Conservation (phyloP, 352 stramenopile species). For the Ophiocytium majus region DNA sequence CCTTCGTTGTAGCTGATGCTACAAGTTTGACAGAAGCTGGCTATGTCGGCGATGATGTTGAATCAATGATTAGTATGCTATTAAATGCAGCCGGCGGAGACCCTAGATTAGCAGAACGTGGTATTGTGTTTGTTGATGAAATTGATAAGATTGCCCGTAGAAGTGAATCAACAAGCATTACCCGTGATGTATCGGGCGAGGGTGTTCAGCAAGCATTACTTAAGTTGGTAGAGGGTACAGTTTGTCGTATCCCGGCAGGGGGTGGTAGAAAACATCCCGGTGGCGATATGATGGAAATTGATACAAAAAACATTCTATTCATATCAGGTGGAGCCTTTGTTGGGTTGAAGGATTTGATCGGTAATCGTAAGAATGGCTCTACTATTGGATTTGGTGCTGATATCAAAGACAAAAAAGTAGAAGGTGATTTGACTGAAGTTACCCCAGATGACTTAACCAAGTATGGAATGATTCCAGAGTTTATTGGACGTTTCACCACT, state of each 20-base stretch:
- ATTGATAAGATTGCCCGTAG: constrained; percentile 82
- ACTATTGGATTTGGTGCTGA: too few species aligned
- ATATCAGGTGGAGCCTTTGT: constrained; percentile 94
- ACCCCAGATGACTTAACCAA: too few species aligned
- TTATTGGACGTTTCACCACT: too few species aligned
- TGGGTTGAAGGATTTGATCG: too few species aligned
- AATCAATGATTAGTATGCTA: constrained; percentile 93
- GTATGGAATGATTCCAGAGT: too few species aligned
- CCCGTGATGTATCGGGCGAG: constrained; percentile 93
- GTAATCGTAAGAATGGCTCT: too few species aligned
- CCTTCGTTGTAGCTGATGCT: constrained; percentile 92
- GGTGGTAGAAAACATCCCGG: constrained; percentile 89
- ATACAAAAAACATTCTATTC: constrained; percentile 97
- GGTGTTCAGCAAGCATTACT: constrained; percentile 95
- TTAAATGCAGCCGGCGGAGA: constrained; percentile 92
- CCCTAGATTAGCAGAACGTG: constrained; percentile 85
- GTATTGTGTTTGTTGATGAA: constrained; percentile 97
- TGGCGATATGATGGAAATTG: constrained; percentile 92
- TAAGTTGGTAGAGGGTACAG: constrained; percentile 94
- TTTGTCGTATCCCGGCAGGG: constrained; percentile 93
- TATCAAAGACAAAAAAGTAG: too few species aligned
- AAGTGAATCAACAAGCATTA: constrained; percentile 81
- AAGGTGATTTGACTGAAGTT: too few species aligned
- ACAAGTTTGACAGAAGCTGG: constrained; percentile 93
- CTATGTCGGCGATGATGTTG: constrained; percentile 96